Percentiles rank a stretch among this genome's conserved stretches.
Evolutionary conservation across 1,284 basidiomycete genomes (phyloP).

Genomic region (Prillingera fragicola): DNA sequence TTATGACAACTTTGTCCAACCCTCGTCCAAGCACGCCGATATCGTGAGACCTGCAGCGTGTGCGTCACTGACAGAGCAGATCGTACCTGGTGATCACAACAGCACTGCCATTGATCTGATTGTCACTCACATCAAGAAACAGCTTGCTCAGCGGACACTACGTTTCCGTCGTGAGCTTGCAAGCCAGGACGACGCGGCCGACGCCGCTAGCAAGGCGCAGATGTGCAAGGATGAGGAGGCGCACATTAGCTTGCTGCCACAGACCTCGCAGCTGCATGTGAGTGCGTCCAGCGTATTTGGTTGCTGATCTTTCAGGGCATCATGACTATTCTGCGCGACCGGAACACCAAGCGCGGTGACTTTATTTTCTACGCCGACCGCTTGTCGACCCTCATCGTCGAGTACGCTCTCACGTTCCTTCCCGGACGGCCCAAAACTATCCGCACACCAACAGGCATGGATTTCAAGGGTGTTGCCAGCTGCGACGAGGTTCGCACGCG

Average conservation of each 20-base stretch:
- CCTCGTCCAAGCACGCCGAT: constrained; percentile 78
- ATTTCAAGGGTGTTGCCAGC: constrained; percentile 57
- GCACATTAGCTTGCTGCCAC: constrained; percentile 58
- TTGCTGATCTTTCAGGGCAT: constrained; percentile 60
- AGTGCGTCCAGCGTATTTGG: constrained; percentile 9
- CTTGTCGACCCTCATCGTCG: constrained; percentile 75
- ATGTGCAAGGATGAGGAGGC: constrained; percentile 10
- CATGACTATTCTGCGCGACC: constrained; percentile 75
- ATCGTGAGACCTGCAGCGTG: constrained; percentile 56
- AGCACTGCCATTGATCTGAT: constrained; percentile 81
- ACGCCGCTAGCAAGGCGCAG: constrained; percentile 12
- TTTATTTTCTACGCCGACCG: constrained; percentile 65
- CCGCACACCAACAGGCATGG: constrained; percentile 61
- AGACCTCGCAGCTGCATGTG: constrained; percentile 76
- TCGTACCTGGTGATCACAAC: constrained; percentile 84
- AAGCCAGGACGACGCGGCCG: constrained; percentile 20
- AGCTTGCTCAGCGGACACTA: constrained; percentile 71
- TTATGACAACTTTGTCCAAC: constrained; percentile 91
- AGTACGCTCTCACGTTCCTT: constrained; percentile 73
- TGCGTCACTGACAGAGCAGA: constrained; percentile 53
- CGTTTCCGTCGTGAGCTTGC: constrained; percentile 66
- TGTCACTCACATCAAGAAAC: constrained; percentile 78
- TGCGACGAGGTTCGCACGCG: constrained; percentile 49
- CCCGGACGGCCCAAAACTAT: constrained; percentile 65
- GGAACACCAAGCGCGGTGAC: constrained; percentile 65